Base-by-base conservation (phyloP, 2,329 filamentous ascomycete species). In the Trichophyton equinum region DNA sequence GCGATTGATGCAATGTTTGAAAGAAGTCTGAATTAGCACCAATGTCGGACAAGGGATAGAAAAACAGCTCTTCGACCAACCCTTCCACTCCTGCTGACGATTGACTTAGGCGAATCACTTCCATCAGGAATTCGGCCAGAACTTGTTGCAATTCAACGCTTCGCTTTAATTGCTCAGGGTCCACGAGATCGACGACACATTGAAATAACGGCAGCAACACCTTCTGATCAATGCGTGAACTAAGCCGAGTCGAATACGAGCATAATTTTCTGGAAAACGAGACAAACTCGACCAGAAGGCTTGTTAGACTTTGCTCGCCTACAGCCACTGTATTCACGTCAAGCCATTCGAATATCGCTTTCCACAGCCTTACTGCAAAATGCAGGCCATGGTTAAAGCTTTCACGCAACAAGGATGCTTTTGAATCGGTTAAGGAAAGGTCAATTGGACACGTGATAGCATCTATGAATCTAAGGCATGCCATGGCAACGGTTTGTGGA, bases 311-410 rank as follows among this genome's bases (percentile, higher is more conserved):
- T 67, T 69, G 40, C 30, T 64, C 63, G 42, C 59, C 42, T 25
- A 65, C 53, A 18, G 62, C 57, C n/a, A 65, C 22, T 42, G 62
- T 62, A 25, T 60, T 57, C 8, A 7, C 58, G 47, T 67, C 68
- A 33, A 72, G 60, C 70, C 70, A 72, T 51, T 58, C 62, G 22
- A 71, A 60, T 11, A 70, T 61, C 25, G 68, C 59, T 27, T 64
- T 71, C 69, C 73, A 71, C 30, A 74, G 58, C 9, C 71, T 70
- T 57, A 68, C 68, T 60, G 70, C 71, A 27, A 67, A 67, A 62
- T 74, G 71, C 11, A 73, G 56, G 25, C 69, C 61, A 69, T 71
- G 73, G 18, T 69, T 66, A 47, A 72, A 65, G 46, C 72, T 70
- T 57, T 72, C 72, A 59, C 71, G 70, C 49, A 70, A 62, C 33